Evolutionary conservation across 2,329 filamentous ascomycete species (phyloP), one percentile per base, ranked within the genome.

Genomic region (Cercospora zeina): DNA sequence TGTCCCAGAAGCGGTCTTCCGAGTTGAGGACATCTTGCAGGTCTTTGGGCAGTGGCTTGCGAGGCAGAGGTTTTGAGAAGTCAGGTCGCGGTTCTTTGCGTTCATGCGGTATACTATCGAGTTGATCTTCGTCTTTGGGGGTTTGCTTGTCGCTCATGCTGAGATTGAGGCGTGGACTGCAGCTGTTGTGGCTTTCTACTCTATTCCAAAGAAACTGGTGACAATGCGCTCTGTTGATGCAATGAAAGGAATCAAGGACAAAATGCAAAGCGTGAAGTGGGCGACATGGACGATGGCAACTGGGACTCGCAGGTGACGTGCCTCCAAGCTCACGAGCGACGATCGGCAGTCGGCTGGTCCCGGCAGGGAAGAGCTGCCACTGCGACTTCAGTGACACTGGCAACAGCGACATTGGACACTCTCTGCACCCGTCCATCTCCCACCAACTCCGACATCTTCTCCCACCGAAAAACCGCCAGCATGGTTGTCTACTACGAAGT

Each of bases 1-100:
- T 58, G 11, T 70, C 89, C 76, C 90, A 90, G 70, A 91, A 87
- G 70, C 86, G 87, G 33, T 91, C 89, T 9, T 96, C 82, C 59
- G 77, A 77, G 67, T 87, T 82, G 7, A 87, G 76, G 2, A 82
- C 80, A 36, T 80, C 78, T 73, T 86, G 84, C 2, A 87, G 74
- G 33, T 81, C 78, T 54, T 78, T 76, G n/a, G 83, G 81, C 13
- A 87, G 79, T 64, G 78, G 79, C 69, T 80, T 79, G 60, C 80
- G 76, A 50, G 81, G 75, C n/a, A 81, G 74, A 16, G 78, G 80
- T 66, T 78, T 69, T 11, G 76, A 77, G 73, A 80, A 80, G 69
- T 82, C 80, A 3, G 80, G 80, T 49, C 77, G 74, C 9, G 77
- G 69, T 66, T 80, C 79, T 50, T 70, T 65, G 58, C 79, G 77